Evolutionary conservation across 2,329 filamentous ascomycete species (phyloP).

Genomic region (Neonectria magnoliae): DNA sequence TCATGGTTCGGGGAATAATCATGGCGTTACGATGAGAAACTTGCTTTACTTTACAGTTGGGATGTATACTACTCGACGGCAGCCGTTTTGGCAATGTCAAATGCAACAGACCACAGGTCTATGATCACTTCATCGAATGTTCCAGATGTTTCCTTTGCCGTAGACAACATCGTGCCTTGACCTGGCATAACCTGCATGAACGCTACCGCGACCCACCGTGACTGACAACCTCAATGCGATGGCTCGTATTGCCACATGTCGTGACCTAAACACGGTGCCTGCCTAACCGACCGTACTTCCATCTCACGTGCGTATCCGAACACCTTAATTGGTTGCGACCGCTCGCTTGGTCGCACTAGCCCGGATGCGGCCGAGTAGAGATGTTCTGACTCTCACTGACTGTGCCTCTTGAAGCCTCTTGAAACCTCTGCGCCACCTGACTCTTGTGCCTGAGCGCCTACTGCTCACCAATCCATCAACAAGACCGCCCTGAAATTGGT

Average conservation of each 20-base stretch:
- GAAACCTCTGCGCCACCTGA: background rate
- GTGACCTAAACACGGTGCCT: too few relatives aligned
- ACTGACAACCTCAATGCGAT: too few relatives aligned
- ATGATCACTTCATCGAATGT: constrained; percentile 20
- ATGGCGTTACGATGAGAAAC: constrained; percentile 56
- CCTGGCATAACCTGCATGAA: background rate
- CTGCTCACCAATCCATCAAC: background rate
- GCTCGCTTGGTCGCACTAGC: too few relatives aligned
- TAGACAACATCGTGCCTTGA: background rate
- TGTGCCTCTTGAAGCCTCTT: background rate
- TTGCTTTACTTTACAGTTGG: constrained; percentile 51
- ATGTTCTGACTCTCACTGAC: too few relatives aligned
- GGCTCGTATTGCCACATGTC: too few relatives aligned
- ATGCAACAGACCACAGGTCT: constrained; percentile 41
- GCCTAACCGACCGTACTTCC: too few relatives aligned
- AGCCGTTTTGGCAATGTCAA: constrained; percentile 38
- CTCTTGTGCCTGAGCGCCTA: background rate
- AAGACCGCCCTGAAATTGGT: background rate
- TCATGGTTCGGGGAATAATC: constrained; percentile 56
- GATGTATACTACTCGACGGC: constrained; percentile 55
- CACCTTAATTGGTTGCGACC: too few relatives aligned
- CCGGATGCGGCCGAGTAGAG: too few relatives aligned
- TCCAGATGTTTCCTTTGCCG: background rate
- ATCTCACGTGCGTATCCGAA: too few relatives aligned
- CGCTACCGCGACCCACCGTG: background rate